These are phyloP conservation scores for Paulownia fortunei DNA, from an alignment of 257 asterid genomes.

Conservation along the genomic window DNA sequence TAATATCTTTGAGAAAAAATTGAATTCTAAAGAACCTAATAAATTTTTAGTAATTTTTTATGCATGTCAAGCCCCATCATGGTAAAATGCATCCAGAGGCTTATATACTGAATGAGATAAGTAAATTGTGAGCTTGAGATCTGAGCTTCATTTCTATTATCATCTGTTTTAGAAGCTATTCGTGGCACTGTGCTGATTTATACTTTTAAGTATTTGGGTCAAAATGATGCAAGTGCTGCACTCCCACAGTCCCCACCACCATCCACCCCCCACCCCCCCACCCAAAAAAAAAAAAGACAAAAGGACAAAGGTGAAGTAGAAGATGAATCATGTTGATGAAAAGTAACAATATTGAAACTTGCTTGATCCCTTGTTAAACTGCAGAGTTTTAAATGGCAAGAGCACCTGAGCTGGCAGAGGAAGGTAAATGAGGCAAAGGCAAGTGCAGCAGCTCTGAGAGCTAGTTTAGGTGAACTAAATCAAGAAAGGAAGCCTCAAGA, in stretches of 20 bases:
- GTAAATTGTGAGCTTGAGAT: background rate
- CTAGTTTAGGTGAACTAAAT: conserved; percentile 66
- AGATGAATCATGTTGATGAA: background rate
- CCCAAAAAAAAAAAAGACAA: background rate
- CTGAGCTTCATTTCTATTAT: background rate
- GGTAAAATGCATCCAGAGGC: too few species aligned
- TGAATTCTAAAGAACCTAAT: background rate
- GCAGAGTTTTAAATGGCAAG: conserved; percentile 96
- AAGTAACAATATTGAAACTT: background rate
- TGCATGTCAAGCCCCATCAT: background rate
- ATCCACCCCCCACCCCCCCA: too few species aligned
- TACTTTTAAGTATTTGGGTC: too few species aligned
- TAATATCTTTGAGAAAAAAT: background rate
- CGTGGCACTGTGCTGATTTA: background rate
- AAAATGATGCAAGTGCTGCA: too few species aligned
- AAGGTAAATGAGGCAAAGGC: conserved; percentile 86
- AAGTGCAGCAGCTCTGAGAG: conserved; percentile 83
- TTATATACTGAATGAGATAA: background rate
- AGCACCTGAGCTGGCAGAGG: conserved; percentile 81
- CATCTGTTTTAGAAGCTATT: background rate
- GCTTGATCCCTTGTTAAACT: conserved; percentile 17
- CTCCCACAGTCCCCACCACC: too few species aligned
- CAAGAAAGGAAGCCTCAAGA: conserved; percentile 57
- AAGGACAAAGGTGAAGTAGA: background rate
- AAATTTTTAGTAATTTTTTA: background rate